Evolutionary conservation across 2,329 filamentous ascomycete genomes (phyloP), one percentile per base, ranked within the genome.

Genomic region (Cylindrodendrum hubeiense): DNA sequence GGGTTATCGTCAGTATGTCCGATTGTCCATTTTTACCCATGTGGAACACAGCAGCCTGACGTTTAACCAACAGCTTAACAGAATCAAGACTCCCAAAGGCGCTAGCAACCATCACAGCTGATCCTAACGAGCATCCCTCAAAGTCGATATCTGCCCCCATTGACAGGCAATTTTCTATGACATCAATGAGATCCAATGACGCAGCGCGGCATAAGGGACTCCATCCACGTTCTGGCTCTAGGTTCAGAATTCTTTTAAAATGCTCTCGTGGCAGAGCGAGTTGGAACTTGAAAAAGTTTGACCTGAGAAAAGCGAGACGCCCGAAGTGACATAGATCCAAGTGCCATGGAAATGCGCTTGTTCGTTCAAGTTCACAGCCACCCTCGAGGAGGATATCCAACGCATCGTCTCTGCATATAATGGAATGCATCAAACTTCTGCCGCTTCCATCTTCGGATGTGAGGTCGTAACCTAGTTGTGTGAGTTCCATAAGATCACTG

Each of bases 1-100:
- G 67, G 82, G 84, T 78, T 78, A 83, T 22, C 79, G 78, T 13
- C 78, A 47, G 15, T 3, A 44, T 28, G 15, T 49, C 41, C 13
- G n/a, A 52, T 3, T 2, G 19, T 6, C 34, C 34, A 1, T 12
- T 43, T 12, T 10, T 47, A 3, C 53, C 53, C 1, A 12, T 17
- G n/a, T 39, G 47, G 10, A 7, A 44, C 2, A 44, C 30, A 8
- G 46, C 17, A 21, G 65, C 68, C 2, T 60, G 47, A 2, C 30
- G 22, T 2, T 39, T 46, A 4, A 39, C 44, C 0, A 70, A 41
- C 1, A 51, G 8, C 9, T 59, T 59, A 12, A 66, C 41, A 3
- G 55, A 56, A 5, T 54, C 41, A 1, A 70, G 30, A 0, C 46
- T 53, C 1, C 67, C 68, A 10, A 53, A 64, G 3, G 13, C 59